Evolutionary conservation across 139 green algal genomes (phyloP).

Genomic region (Chlamydomonas incerta): DNA sequence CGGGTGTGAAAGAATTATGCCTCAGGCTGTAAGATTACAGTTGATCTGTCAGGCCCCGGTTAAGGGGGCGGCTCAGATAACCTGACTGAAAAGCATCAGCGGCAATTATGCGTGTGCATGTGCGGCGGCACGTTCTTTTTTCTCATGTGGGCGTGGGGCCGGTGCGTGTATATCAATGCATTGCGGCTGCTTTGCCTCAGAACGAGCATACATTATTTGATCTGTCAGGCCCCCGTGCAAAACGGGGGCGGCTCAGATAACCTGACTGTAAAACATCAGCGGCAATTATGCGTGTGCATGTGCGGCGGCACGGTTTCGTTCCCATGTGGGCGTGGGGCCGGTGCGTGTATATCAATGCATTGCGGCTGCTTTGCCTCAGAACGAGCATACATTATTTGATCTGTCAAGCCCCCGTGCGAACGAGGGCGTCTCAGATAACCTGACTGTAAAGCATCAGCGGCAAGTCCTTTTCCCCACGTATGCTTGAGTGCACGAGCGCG

Average conservation of each 20-base stretch:
- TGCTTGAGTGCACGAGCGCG: no score
- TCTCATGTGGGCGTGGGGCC: no score
- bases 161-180: no score
- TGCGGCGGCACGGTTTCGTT: no score
- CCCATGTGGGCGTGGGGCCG: no score
- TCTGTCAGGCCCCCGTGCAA: neutral
- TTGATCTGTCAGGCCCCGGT: neutral
- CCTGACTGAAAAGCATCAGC: constrained; percentile 5
- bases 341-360: no score
- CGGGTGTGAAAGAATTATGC: no score
- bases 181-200: neutral
- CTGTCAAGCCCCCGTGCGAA: neutral
- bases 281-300: neutral
- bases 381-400: neutral
- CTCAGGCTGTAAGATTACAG: no score
- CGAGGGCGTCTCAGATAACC: neutral
- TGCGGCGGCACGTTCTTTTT: no score
- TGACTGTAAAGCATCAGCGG: neutral
- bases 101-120: no score
- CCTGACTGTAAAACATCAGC: constrained; percentile 31
- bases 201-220: neutral
- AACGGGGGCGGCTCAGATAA: constrained; percentile 8
- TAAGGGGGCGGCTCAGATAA: constrained; percentile 4
- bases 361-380: neutral
- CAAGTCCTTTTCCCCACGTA: no score